Conservation (phyloP, 2,329 filamentous ascomycete species). For the Calonectria multiphialidica region DNA sequence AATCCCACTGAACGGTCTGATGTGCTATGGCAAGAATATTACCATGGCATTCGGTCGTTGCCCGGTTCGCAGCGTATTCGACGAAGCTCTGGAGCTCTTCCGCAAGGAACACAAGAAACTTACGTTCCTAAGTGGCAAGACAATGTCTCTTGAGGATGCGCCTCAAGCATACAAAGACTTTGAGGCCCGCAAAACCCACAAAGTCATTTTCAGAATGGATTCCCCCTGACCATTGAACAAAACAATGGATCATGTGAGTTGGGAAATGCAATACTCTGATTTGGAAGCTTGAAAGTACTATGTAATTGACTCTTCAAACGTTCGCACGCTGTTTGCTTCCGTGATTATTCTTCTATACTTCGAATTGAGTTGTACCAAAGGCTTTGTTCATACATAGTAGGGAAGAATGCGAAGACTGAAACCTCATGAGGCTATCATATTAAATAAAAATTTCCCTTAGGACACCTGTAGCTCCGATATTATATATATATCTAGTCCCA, state of each 20-base stretch:
- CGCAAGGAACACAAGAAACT: slow-evolving; percentile 16
- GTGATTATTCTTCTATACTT: too few relatives aligned
- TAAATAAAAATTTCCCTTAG: too few relatives aligned
- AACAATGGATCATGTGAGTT: not conserved
- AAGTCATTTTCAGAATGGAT: slow-evolving; percentile 9
- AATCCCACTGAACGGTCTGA: not conserved
- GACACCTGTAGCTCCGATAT: too few relatives aligned
- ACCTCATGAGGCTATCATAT: too few relatives aligned
- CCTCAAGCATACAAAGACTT: slow-evolving; percentile 21
- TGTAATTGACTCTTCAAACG: too few relatives aligned
- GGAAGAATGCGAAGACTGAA: too few relatives aligned
- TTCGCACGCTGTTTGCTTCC: too few relatives aligned
- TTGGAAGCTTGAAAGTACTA: too few relatives aligned
- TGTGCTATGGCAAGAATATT: slow-evolving; percentile 18
- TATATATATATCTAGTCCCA: too few relatives aligned
- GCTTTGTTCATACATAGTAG: too few relatives aligned
- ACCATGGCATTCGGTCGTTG: slow-evolving; percentile 22
- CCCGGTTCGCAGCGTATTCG: slow-evolving; percentile 20
- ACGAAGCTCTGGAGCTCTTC: slow-evolving; percentile 18
- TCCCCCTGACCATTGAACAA: not conserved
- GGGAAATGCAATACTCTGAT: too few relatives aligned
- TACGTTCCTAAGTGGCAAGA: slow-evolving; percentile 14
- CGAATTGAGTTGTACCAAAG: too few relatives aligned
- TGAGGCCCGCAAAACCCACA: slow-evolving; percentile 18
- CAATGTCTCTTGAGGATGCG: slow-evolving; percentile 21